Evolutionary conservation across 1,139 yeast species (phyloP).

Genomic region (Lodderomyces elongisporus): DNA sequence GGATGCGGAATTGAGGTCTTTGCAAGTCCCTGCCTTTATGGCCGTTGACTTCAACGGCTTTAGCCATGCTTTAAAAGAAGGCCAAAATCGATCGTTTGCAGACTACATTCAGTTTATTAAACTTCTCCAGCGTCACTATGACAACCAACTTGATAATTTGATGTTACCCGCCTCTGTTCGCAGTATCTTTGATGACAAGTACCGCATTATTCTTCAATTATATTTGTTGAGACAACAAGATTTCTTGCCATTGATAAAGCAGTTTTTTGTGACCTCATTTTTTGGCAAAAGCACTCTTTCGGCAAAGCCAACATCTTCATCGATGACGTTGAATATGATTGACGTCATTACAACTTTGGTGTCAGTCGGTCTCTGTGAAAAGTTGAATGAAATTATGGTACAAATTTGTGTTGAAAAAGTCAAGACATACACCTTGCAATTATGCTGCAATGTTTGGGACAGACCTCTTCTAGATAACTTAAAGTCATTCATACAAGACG

Average conservation of each 20-base stretch:
- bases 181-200: conserved; percentile 22
- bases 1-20: conserved; percentile 11
- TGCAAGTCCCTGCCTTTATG: conserved; percentile 1
- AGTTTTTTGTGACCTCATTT: conserved; percentile 9
- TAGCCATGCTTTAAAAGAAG: too few relatives aligned
- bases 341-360: conserved; percentile 17
- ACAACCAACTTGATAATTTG: conserved; percentile 15
- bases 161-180: conserved; percentile 17
- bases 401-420: conserved; percentile 40
- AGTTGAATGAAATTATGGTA: conserved; percentile 35
- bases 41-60: neutral
- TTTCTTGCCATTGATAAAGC: conserved; percentile 5
- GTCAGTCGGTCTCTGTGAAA: conserved; percentile 27
- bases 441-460: conserved; percentile 40
- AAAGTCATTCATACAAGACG: conserved; percentile 32
- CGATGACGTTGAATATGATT: conserved; percentile 8
- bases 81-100: conserved; percentile 11
- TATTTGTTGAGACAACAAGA: conserved; percentile 11
- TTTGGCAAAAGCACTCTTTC: conserved; percentile 6
- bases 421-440: conserved; percentile 25
- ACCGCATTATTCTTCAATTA: conserved; percentile 23
- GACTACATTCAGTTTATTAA: conserved; percentile 15
- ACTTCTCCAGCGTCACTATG: conserved; percentile 16
- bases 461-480: conserved; percentile 33
- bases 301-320: conserved; percentile 5